phyloP scores from a whole-genome alignment of 441 rosid genomes.

The Iberis amara region DNA sequence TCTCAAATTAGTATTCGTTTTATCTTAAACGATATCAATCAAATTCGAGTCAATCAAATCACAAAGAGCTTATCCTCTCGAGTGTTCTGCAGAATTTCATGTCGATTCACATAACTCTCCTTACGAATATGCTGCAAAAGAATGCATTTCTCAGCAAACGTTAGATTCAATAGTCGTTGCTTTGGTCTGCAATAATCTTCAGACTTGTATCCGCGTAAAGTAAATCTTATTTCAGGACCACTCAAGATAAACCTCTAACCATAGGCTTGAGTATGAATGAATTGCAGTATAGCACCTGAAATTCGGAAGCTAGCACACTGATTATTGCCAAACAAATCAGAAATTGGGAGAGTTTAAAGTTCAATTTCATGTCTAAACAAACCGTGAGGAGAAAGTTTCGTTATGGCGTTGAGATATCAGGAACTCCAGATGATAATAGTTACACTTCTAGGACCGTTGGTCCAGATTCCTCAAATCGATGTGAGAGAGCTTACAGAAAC shows the following conservation, averaged over 20 bases:
- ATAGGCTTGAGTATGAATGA: constrained; percentile 16
- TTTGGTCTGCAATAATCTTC: background rate
- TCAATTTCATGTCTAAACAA: background rate
- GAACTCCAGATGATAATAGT: background rate
- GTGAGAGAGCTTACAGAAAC: background rate
- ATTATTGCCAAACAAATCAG: background rate
- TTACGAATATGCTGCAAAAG: constrained; percentile 4
- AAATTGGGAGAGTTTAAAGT: background rate
- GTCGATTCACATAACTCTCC: background rate
- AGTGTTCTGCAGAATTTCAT: constrained; percentile 4
- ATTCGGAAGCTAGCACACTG: background rate
- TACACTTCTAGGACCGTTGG: background rate
- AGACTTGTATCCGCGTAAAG: background rate
- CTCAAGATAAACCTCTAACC: background rate
- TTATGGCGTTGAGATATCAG: background rate
- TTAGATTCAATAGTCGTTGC: background rate
- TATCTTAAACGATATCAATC: background rate
- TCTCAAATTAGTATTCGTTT: no score
- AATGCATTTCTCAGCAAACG: background rate
- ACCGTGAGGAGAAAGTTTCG: background rate
- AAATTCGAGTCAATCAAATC: constrained; percentile 10
- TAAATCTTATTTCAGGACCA: constrained; percentile 15
- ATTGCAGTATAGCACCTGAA: constrained; percentile 4
- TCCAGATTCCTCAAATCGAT: background rate
- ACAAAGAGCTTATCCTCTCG: background rate